phyloP scores from a whole-genome alignment of 1,284 basidiomycete species.

The Paramarasmius palmivorus region DNA sequence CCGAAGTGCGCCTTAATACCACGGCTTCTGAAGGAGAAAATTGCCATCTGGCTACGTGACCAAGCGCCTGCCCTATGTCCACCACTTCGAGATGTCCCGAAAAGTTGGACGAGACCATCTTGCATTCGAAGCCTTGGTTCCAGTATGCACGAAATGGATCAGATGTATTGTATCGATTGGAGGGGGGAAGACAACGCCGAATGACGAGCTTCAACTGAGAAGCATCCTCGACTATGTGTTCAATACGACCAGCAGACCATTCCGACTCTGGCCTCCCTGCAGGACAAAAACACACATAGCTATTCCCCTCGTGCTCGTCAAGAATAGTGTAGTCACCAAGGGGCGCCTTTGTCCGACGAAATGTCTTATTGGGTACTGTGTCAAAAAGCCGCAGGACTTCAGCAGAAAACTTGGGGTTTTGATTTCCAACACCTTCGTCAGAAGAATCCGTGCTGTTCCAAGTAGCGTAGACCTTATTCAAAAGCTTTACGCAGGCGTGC shows the following conservation, averaged over 20 bases:
- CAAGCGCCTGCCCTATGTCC: not conserved
- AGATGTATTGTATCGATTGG: not conserved
- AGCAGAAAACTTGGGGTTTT: too few species aligned
- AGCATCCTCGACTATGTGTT: not conserved
- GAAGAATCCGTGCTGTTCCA: too few species aligned
- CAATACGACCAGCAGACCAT: not conserved
- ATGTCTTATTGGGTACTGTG: too few species aligned
- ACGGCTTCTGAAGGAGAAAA: not conserved
- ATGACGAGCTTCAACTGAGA: not conserved
- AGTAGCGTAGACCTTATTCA: too few species aligned
- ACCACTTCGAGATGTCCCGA: not conserved
- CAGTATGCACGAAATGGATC: constrained; percentile 2
- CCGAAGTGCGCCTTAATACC: constrained; percentile 1
- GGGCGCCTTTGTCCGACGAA: not conserved
- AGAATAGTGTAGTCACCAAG: not conserved
- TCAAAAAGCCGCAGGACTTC: too few species aligned
- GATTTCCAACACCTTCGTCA: too few species aligned
- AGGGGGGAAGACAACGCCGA: not conserved
- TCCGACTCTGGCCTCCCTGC: not conserved
- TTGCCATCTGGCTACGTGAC: constrained; percentile 4
- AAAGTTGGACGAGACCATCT: constrained; percentile 2
- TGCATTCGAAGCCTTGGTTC: constrained; percentile 3
- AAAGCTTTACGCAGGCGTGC: too few species aligned
- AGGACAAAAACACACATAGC: not conserved
- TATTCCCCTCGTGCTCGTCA: not conserved